Evolutionary conservation across 148 eudicot species (phyloP).

Genomic region (Beta vulgaris): DNA sequence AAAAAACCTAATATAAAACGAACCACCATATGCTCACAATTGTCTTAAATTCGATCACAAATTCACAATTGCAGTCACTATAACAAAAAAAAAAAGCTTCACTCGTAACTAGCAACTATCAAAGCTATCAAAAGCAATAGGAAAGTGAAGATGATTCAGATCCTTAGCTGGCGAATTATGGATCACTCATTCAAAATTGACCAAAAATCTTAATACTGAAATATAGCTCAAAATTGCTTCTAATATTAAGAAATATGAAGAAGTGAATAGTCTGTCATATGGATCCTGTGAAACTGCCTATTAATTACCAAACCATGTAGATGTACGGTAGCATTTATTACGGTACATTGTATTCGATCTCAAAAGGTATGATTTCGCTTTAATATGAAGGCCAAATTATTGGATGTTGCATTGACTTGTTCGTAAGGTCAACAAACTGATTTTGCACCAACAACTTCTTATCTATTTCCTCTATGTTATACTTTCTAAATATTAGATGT

Average conservation of each 20-base stretch:
- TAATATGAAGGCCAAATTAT: too few species aligned
- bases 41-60: not conserved
- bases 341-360: too few species aligned
- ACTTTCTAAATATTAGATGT: too few species aligned
- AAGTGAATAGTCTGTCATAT: not conserved
- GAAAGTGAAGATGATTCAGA: not conserved
- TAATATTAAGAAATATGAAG: not conserved
- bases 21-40: not conserved
- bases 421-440: too few species aligned
- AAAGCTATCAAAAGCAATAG: not conserved
- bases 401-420: too few species aligned
- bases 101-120: not conserved
- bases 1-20: too few species aligned
- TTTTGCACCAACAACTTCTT: too few species aligned
- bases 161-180: not conserved
- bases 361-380: too few species aligned
- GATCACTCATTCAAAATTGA: not conserved
- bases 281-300: not conserved
- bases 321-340: too few species aligned
- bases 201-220: not conserved
- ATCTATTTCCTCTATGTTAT: too few species aligned
- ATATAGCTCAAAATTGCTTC: not conserved
- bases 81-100: not conserved
- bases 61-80: not conserved
- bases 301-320: not conserved